phyloP scores from a whole-genome alignment of 2,329 filamentous ascomycete genomes.

The Ceratocystis ficicola region DNA sequence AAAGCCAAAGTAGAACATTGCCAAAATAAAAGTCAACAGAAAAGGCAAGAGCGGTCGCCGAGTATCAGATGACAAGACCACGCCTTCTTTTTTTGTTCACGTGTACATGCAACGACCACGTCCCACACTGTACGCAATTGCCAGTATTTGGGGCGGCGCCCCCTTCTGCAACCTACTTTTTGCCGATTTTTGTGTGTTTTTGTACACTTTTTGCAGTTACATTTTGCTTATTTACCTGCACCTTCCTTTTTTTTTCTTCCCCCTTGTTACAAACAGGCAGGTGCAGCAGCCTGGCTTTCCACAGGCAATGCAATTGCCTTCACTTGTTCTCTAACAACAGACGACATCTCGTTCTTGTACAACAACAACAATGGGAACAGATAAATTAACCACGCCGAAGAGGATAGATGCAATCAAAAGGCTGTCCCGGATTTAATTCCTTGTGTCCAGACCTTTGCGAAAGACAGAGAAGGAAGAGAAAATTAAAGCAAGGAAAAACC shows the following conservation, averaged over 20 bases:
- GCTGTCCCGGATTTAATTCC: background rate
- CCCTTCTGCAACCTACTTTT: background rate
- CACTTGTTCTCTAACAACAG: background rate
- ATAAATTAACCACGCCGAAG: background rate
- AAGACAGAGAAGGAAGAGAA: background rate
- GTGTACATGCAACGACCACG: background rate
- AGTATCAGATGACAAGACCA: constrained; percentile 2
- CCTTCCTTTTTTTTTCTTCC: background rate
- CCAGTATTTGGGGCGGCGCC: background rate
- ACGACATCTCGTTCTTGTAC: background rate
- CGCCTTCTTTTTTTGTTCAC: constrained; percentile 1
- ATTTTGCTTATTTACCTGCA: background rate
- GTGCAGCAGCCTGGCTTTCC: background rate
- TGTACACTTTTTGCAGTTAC: background rate
- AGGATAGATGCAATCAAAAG: background rate
- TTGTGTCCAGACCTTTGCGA: background rate
- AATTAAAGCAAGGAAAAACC: background rate
- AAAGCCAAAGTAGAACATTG: background rate
- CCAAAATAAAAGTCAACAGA: background rate
- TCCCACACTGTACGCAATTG: background rate
- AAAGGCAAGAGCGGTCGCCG: background rate
- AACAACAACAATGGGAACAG: background rate
- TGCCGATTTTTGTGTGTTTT: background rate
- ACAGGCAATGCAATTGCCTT: background rate
- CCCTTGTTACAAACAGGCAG: background rate